Percentiles rank a stretch among this genome's conserved stretches.
phyloP scores from a whole-genome alignment of 257 asterid species.

The Phtheirospermum japonicum region DNA sequence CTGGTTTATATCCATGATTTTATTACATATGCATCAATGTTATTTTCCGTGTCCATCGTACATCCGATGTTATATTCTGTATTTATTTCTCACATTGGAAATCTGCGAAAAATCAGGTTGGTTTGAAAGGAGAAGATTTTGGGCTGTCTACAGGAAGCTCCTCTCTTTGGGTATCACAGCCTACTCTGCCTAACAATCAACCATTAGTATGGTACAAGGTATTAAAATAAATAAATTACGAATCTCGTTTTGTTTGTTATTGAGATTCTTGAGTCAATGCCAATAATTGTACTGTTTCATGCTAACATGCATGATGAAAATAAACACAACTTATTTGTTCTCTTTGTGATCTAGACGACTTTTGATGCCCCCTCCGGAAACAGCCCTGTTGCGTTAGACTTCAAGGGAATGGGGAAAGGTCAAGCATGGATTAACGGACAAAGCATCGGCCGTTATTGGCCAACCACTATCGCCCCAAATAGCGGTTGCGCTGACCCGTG shows the following conservation, averaged over 20 bases:
- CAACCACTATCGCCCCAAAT: conserved; percentile 36
- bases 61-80: background rate
- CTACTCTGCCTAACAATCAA: conserved; percentile 52
- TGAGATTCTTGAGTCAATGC: background rate
- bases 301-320: background rate
- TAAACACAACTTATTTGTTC: background rate
- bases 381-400: conserved; percentile 60
- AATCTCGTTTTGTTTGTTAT: background rate
- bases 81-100: background rate
- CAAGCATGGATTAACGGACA: conserved; percentile 82
- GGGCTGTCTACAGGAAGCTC: conserved; percentile 49
- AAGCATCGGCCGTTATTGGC: conserved; percentile 87
- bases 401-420: conserved; percentile 71
- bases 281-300: background rate
- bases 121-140: conserved; percentile 57
- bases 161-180: conserved; percentile 45
- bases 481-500: conserved; percentile 42
- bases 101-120: conserved; percentile 41
- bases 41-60: background rate
- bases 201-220: conserved; percentile 75
- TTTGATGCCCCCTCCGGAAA: conserved; percentile 57
- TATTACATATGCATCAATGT: background rate
- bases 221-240: conserved; percentile 9
- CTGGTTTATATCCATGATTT: background rate
- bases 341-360: conserved; percentile 39